Percentiles rank a stretch among this genome's conserved stretches.
phyloP scores from a whole-genome alignment of 2,329 filamentous ascomycete species.

The Canariomyces notabilis region DNA sequence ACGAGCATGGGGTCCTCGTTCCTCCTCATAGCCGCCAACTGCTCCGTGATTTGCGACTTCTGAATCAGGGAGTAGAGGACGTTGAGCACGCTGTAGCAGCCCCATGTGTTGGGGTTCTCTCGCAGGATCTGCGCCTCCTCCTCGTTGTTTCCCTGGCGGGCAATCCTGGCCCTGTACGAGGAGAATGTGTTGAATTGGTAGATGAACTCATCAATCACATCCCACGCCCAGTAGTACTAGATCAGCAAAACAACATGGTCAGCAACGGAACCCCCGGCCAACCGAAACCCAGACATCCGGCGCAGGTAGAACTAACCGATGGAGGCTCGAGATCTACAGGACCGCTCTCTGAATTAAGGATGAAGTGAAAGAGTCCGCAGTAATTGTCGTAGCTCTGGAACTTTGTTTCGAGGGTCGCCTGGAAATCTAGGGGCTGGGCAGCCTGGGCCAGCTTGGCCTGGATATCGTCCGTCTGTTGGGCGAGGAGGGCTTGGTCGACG shows the following conservation, averaged over 20 bases:
- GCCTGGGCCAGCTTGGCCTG: slow-evolving; percentile 87
- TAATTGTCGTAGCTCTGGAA: slow-evolving; percentile 99
- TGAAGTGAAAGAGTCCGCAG: slow-evolving; percentile 98
- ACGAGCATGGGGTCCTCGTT: slow-evolving; percentile 84
- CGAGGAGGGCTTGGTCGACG: slow-evolving; percentile 67
- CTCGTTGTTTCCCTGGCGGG: slow-evolving; percentile 75
- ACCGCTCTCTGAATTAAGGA: slow-evolving; percentile 91
- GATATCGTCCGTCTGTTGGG: slow-evolving; percentile 80
- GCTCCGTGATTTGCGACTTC: slow-evolving; percentile 95
- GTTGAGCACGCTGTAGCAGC: slow-evolving; percentile 98
- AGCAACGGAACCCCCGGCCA: slow-evolving; percentile 4
- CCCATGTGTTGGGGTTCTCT: slow-evolving; percentile 98
- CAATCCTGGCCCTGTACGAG: slow-evolving; percentile 88
- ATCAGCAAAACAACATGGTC: slow-evolving; percentile 20
- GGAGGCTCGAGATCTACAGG: slow-evolving; percentile 95
- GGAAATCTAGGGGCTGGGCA: slow-evolving; percentile 92
- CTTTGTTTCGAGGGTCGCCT: slow-evolving; percentile 91
- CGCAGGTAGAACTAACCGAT: slow-evolving; percentile 62
- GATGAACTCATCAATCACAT: slow-evolving; percentile 99
- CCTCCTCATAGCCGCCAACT: slow-evolving; percentile 89
- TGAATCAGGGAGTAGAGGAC: slow-evolving; percentile 99
- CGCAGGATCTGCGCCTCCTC: slow-evolving; percentile 88
- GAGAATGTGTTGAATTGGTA: slow-evolving; percentile 99
- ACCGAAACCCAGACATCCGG: neutral
- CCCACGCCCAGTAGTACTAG: slow-evolving; percentile 99